These are phyloP conservation scores for Penicillium canariense DNA, from an alignment of 495 filamentous ascomycete genomes.

Conservation along the genomic window DNA sequence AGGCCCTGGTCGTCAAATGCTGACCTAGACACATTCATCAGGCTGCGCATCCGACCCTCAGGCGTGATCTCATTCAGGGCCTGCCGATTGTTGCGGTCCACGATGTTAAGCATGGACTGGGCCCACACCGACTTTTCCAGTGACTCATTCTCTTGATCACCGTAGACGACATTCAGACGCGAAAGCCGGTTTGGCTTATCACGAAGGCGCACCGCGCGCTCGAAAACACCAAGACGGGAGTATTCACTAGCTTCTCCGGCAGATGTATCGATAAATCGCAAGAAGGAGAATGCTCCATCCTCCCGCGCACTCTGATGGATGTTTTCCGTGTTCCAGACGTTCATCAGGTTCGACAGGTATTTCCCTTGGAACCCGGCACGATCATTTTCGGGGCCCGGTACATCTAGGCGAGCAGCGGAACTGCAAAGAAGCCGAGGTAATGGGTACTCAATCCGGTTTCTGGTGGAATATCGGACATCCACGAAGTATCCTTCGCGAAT, in stretches of 20 bases:
- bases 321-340: slow-evolving; percentile 83
- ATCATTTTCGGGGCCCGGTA: slow-evolving; percentile 71
- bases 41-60: slow-evolving; percentile 67
- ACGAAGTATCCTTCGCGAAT: slow-evolving; percentile 81
- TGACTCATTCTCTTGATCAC: slow-evolving; percentile 51
- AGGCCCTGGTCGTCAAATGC: slow-evolving; percentile 69
- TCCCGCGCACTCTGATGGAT: slow-evolving; percentile 57
- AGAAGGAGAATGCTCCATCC: slow-evolving; percentile 77
- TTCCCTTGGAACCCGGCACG: slow-evolving; percentile 73
- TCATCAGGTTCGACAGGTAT: slow-evolving; percentile 75
- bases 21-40: slow-evolving; percentile 76
- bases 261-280: slow-evolving; percentile 81
- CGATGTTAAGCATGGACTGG: slow-evolving; percentile 78
- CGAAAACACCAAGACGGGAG: slow-evolving; percentile 59
- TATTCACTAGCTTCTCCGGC: slow-evolving; percentile 64
- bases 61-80: slow-evolving; percentile 66
- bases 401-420: slow-evolving; percentile 70
- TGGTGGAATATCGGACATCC: slow-evolving; percentile 80
- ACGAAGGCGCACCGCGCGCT: slow-evolving; percentile 61
- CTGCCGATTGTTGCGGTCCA: slow-evolving; percentile 62
- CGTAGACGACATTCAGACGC: slow-evolving; percentile 58
- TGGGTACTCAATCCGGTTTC: slow-evolving; percentile 79
- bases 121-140: slow-evolving; percentile 52
- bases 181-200: slow-evolving; percentile 46
- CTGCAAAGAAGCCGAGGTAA: slow-evolving; percentile 76